phyloP scores from a whole-genome alignment of 108 stramenopile species.

The Cyclotella choctawhatcheeana region DNA sequence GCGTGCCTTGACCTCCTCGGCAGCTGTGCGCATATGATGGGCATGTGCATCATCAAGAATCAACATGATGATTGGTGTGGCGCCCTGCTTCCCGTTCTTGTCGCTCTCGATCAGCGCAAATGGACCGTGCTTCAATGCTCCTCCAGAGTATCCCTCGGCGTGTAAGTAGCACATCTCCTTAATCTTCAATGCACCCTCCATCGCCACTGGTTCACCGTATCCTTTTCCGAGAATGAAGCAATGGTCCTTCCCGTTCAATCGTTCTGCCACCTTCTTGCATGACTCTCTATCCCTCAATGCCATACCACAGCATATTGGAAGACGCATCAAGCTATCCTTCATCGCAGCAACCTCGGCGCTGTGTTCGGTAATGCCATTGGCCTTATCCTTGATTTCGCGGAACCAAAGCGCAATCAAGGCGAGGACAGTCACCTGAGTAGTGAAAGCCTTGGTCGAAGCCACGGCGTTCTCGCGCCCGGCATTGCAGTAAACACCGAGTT shows the following conservation, averaged over 20 bases:
- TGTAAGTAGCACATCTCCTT: slow-evolving; percentile 99
- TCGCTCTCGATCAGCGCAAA: slow-evolving; percentile 94
- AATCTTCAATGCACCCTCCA: slow-evolving; percentile 98
- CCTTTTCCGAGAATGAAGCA: slow-evolving; percentile 97
- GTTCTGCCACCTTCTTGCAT: slow-evolving; percentile 83
- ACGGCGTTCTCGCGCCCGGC: slow-evolving; percentile 99
- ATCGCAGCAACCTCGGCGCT: slow-evolving; percentile 61
- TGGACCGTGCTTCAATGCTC: slow-evolving; percentile 99
- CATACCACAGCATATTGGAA: slow-evolving; percentile 98
- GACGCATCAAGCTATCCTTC: slow-evolving; percentile 93
- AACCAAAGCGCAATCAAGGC: slow-evolving; percentile 97
- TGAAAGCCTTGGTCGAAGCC: slow-evolving; percentile 99
- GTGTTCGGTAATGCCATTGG: slow-evolving; percentile 60
- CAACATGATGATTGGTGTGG: slow-evolving; percentile 98
- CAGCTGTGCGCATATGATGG: slow-evolving; percentile 93
- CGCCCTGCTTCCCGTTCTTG: slow-evolving; percentile 89
- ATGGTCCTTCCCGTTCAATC: slow-evolving; percentile 91
- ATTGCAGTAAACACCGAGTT: slow-evolving; percentile 98
- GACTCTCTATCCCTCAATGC: slow-evolving; percentile 88
- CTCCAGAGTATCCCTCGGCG: slow-evolving; percentile 98
- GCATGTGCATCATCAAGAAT: slow-evolving; percentile 98
- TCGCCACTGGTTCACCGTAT: slow-evolving; percentile 94
- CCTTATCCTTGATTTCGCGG: slow-evolving; percentile 77
- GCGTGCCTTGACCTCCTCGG: slow-evolving; percentile 96
- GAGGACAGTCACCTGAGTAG: slow-evolving; percentile 98